Percentiles rank a stretch among this genome's conserved stretches.
Evolutionary conservation across 768 basidiomycete genomes (phyloP).

Genomic region (Crepidotus variabilis): DNA sequence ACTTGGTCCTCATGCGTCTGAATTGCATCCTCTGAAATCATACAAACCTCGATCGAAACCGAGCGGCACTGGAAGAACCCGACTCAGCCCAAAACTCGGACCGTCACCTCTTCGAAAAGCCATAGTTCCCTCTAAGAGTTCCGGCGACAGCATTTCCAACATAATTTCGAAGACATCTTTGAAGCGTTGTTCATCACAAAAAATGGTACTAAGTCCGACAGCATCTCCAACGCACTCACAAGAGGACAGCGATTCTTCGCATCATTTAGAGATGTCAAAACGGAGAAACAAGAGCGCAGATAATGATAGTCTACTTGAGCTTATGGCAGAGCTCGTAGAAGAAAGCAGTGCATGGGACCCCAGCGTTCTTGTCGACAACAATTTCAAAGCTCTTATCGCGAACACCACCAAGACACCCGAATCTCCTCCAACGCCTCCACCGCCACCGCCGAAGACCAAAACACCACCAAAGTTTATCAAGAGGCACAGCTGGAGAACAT

Average conservation of each 20-base stretch:
- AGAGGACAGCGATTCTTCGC: neutral
- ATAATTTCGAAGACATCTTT: neutral
- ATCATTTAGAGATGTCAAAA: neutral
- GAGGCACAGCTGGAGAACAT: conserved; percentile 4
- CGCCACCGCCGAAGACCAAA: neutral
- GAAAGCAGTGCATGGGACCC: conserved; percentile 50
- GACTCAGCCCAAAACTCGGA: conserved; percentile 35
- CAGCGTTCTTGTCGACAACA: conserved; percentile 41
- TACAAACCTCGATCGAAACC: neutral
- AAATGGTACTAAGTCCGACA: too few relatives aligned
- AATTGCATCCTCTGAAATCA: neutral
- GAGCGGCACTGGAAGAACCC: conserved; percentile 16
- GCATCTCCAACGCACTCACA: neutral
- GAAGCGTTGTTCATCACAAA: neutral
- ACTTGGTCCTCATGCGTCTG: neutral
- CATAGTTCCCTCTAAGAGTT: conserved; percentile 23
- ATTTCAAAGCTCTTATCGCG: conserved; percentile 42
- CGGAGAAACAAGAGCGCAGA: neutral
- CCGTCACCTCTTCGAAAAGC: conserved; percentile 46
- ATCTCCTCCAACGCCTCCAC: conserved; percentile 18
- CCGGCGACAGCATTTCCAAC: neutral
- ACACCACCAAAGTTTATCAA: neutral
- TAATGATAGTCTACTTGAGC: conserved; percentile 30
- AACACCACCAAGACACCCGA: neutral
- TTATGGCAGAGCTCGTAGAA: conserved; percentile 46